Percentiles rank a stretch among this genome's conserved stretches.
These are phyloP conservation scores for Celoporthe dispersa DNA, from an alignment of 2,329 filamentous ascomycete species.

Conservation along the genomic window DNA sequence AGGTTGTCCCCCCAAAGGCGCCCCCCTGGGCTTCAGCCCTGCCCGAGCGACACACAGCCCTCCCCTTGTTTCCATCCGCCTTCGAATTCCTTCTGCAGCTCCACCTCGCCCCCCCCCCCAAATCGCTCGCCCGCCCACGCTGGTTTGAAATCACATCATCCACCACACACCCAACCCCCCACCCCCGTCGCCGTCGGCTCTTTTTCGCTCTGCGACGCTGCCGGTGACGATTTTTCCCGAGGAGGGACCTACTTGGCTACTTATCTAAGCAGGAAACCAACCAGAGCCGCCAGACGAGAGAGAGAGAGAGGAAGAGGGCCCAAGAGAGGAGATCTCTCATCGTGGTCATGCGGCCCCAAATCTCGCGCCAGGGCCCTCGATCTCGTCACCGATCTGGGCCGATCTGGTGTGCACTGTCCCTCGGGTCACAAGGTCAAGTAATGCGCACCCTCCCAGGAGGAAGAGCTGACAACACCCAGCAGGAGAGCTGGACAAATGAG, in stretches of 20 bases:
- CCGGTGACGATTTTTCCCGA: not conserved
- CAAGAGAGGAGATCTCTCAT: not conserved
- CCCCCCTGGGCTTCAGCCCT: slow-evolving; percentile 4
- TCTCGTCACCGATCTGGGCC: not conserved
- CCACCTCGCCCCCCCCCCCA: not conserved
- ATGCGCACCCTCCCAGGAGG: not conserved
- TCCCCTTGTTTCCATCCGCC: slow-evolving; percentile 17
- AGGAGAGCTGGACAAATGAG: not conserved
- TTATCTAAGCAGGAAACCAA: not conserved
- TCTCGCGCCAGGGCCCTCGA: not conserved
- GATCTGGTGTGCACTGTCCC: not conserved
- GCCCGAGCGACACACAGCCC: slow-evolving; percentile 2
- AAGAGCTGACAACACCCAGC: not conserved
- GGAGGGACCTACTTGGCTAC: not conserved
- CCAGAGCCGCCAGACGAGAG: not conserved
- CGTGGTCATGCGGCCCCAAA: not conserved
- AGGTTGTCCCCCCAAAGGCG: not conserved
- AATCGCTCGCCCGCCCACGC: not conserved
- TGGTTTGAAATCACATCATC: slow-evolving; percentile 13
- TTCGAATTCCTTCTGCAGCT: slow-evolving; percentile 16
- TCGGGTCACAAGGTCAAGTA: not conserved
- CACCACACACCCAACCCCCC: not conserved
- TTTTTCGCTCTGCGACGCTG: not conserved
- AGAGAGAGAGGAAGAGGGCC: not conserved
- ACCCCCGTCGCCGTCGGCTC: not conserved